Conservation (phyloP, 148 eudicot species). For the Silene latifolia region DNA sequence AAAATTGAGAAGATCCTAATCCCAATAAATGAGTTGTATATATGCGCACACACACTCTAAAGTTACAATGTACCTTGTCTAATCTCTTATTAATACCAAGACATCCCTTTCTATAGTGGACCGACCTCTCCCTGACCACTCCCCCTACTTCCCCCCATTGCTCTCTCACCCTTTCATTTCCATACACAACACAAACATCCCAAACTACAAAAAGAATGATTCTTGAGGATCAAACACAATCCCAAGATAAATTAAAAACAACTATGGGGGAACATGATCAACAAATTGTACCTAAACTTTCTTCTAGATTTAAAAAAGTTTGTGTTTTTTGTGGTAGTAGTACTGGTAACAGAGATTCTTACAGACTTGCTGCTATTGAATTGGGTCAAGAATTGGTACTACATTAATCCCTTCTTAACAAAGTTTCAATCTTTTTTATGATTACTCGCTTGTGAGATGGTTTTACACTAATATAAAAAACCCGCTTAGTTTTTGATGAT, state of each 20-base stretch:
- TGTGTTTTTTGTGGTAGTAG: slow-evolving; percentile 66
- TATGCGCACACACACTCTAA: background rate
- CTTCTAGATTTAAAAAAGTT: slow-evolving; percentile 50
- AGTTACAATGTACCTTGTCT: slow-evolving; percentile 6
- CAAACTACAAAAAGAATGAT: slow-evolving; percentile 11
- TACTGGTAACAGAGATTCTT: slow-evolving; percentile 45
- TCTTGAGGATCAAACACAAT: slow-evolving; percentile 23
- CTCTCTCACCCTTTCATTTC: slow-evolving; percentile 4
- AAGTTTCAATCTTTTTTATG: background rate
- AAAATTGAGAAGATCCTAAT: no score
- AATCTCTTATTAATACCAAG: no score
- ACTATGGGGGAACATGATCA: slow-evolving; percentile 11
- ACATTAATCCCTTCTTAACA: background rate
- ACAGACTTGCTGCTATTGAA: slow-evolving; percentile 49
- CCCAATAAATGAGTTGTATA: no score
- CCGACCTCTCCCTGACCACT: slow-evolving; percentile 26
- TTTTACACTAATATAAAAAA: no score
- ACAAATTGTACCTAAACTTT: background rate
- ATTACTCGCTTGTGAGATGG: background rate
- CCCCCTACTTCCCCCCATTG: slow-evolving; percentile 9
- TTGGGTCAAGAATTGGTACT: slow-evolving; percentile 51
- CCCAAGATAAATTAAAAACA: slow-evolving; percentile 10
- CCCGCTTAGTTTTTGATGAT: no score
- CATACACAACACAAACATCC: background rate
- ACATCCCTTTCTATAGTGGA: slow-evolving; percentile 23